Percentiles rank a stretch among this genome's conserved stretches.
Evolutionary conservation across 768 basidiomycete species (phyloP).

Genomic region (Suillus lakei): DNA sequence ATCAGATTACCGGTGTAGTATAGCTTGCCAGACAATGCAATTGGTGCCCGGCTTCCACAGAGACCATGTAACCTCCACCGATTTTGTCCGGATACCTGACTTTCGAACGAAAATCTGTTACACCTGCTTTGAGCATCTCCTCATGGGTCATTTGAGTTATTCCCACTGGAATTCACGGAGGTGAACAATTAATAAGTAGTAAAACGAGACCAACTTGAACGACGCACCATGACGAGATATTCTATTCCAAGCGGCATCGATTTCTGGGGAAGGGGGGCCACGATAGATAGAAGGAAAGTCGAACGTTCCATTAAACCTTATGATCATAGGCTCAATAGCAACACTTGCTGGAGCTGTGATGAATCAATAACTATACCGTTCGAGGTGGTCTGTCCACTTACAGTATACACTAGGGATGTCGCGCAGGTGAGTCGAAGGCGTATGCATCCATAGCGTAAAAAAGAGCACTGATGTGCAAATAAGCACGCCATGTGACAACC

Average conservation of each 20-base stretch:
- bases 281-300: slow-evolving; percentile 14
- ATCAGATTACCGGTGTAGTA: neutral
- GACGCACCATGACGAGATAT: slow-evolving; percentile 8
- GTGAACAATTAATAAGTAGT: neutral
- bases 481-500: slow-evolving; percentile 11
- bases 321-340: slow-evolving; percentile 12
- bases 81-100: slow-evolving; percentile 15
- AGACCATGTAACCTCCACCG: slow-evolving; percentile 14
- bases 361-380: neutral
- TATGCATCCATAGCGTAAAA: slow-evolving; percentile 16
- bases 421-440: neutral
- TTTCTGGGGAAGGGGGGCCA: slow-evolving; percentile 14
- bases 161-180: slow-evolving; percentile 7
- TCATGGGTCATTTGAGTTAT: slow-evolving; percentile 7
- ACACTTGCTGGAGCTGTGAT: slow-evolving; percentile 15
- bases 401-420: slow-evolving; percentile 2
- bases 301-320: slow-evolving; percentile 13
- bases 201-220: neutral
- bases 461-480: neutral
- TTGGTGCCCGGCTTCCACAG: slow-evolving; percentile 15
- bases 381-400: neutral
- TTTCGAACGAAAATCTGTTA: slow-evolving; percentile 2
- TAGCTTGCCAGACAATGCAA: slow-evolving; percentile 14
- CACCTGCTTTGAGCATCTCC: slow-evolving; percentile 14
- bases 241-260: slow-evolving; percentile 16